These are phyloP conservation scores for Pythium biforme DNA, from an alignment of 352 stramenopile species.

Conservation along the genomic window DNA sequence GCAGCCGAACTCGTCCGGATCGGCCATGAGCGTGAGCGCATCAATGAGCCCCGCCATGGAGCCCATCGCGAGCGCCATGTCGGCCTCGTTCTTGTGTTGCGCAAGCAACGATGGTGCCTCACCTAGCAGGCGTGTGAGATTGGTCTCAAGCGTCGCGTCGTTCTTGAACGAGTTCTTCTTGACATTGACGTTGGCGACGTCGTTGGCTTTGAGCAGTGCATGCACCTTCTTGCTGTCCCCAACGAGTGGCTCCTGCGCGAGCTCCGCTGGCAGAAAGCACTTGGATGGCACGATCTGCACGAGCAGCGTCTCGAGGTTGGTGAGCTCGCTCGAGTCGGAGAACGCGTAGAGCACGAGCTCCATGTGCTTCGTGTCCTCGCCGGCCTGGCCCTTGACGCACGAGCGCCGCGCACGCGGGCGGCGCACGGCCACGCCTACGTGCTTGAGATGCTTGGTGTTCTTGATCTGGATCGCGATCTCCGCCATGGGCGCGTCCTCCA, in stretches of 20 bases:
- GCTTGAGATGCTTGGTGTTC: slow-evolving; percentile 80
- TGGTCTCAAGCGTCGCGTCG: slow-evolving; percentile 54
- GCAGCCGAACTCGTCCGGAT: slow-evolving; percentile 69
- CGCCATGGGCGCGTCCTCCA: slow-evolving; percentile 45
- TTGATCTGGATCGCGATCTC: slow-evolving; percentile 81
- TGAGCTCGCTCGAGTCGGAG: slow-evolving; percentile 82
- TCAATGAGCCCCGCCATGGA: slow-evolving; percentile 69
- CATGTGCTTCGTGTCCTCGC: slow-evolving; percentile 85
- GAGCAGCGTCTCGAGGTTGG: slow-evolving; percentile 81
- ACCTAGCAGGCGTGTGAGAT: slow-evolving; percentile 61
- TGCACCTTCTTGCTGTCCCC: slow-evolving; percentile 86
- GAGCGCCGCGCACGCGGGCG: slow-evolving; percentile 66
- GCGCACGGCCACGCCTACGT: slow-evolving; percentile 75
- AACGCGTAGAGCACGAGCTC: slow-evolving; percentile 78
- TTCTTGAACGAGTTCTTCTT: slow-evolving; percentile 73
- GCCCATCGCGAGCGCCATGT: slow-evolving; percentile 68
- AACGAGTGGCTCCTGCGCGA: slow-evolving; percentile 52
- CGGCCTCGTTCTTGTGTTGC: slow-evolving; percentile 62
- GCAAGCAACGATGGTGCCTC: slow-evolving; percentile 39
- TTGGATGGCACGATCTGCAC: slow-evolving; percentile 76
- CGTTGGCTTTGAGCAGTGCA: slow-evolving; percentile 62
- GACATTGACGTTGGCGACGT: slow-evolving; percentile 53
- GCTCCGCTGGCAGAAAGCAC: slow-evolving; percentile 63
- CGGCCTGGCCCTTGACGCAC: slow-evolving; percentile 64
- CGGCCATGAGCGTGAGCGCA: slow-evolving; percentile 62